A percentile compares a stretch with the other conserved stretches of the same genome.
These are phyloP conservation scores for Aureobasidium lini DNA, from an alignment of 2,329 filamentous ascomycete species.

Conservation along the genomic window DNA sequence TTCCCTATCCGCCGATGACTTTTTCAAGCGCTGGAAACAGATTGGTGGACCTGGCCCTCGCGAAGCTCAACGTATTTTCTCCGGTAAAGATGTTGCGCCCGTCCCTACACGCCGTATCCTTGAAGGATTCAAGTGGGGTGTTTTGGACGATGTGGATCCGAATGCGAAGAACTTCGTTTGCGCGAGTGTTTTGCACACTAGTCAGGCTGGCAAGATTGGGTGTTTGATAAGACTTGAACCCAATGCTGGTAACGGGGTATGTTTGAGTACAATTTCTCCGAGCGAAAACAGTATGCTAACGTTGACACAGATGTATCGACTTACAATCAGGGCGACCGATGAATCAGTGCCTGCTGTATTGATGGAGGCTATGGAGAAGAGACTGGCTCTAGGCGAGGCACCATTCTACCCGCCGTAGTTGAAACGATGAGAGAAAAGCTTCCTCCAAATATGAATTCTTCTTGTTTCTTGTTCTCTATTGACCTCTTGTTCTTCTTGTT, in stretches of 20 bases:
- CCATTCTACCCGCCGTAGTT: slow-evolving; percentile 12
- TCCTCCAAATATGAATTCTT: too few relatives aligned
- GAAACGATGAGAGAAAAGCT: background rate
- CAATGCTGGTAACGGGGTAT: slow-evolving; percentile 84
- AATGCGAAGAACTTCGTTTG: slow-evolving; percentile 93
- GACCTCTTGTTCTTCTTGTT: too few relatives aligned
- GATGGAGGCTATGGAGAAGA: slow-evolving; percentile 80
- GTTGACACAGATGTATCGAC: slow-evolving; percentile 71
- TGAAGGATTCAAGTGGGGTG: slow-evolving; percentile 81
- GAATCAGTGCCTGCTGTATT: slow-evolving; percentile 76
- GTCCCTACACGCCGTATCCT: slow-evolving; percentile 65
- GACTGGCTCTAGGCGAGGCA: slow-evolving; percentile 42
- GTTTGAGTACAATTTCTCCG: slow-evolving; percentile 25
- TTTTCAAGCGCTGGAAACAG: slow-evolving; percentile 99
- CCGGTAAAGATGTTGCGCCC: slow-evolving; percentile 58
- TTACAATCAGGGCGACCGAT: slow-evolving; percentile 90
- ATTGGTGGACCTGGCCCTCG: slow-evolving; percentile 74
- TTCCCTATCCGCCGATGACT: slow-evolving; percentile 79
- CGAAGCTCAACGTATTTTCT: slow-evolving; percentile 82
- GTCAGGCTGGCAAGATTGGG: slow-evolving; percentile 76
- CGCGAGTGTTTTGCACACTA: slow-evolving; percentile 76
- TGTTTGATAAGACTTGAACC: slow-evolving; percentile 91
- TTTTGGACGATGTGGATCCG: slow-evolving; percentile 79
- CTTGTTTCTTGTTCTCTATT: too few relatives aligned
- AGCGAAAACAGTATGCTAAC: slow-evolving; percentile 14